Conservation (phyloP, 768 basidiomycete species). For the Ramaria rubella region DNA sequence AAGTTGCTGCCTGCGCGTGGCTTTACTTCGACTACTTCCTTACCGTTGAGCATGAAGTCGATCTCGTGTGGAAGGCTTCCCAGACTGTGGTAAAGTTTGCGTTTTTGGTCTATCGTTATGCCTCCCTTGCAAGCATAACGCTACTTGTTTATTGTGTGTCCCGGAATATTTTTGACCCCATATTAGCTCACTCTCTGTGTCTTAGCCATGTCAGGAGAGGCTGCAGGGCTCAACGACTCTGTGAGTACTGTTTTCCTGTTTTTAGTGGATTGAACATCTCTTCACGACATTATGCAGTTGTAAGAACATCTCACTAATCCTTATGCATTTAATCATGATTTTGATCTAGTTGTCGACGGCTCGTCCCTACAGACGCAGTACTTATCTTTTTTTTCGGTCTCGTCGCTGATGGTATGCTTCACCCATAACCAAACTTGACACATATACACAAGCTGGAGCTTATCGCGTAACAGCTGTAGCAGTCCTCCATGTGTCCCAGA, state of each 20-base stretch:
- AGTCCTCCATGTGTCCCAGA: not conserved
- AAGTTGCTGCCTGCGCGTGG: constrained; percentile 3
- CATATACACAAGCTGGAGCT: not conserved
- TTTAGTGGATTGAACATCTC: not conserved
- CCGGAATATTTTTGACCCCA: not conserved
- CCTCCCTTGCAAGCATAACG: not conserved
- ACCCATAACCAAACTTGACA: not conserved
- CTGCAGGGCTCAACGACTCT: not conserved
- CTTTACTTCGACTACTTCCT: constrained; percentile 1
- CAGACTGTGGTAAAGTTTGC: not conserved
- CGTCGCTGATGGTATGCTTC: not conserved
- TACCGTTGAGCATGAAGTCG: not conserved
- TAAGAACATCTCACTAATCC: not conserved
- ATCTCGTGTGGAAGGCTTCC: constrained; percentile 7
- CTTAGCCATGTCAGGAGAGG: constrained; percentile 1
- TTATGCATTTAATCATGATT: not conserved
- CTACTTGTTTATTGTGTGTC: not conserved
- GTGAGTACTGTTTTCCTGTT: not conserved
- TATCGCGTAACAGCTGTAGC: constrained; percentile 1
- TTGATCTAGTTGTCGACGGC: not conserved
- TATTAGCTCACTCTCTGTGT: not conserved
- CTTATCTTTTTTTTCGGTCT: not conserved
- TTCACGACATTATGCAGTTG: not conserved
- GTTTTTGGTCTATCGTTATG: constrained; percentile 1
- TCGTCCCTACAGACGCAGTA: not conserved